A percentile compares a stretch with the other conserved stretches of the same genome.
Evolutionary conservation across 768 basidiomycete genomes (phyloP).

Genomic region (Favolaschia claudopus): DNA sequence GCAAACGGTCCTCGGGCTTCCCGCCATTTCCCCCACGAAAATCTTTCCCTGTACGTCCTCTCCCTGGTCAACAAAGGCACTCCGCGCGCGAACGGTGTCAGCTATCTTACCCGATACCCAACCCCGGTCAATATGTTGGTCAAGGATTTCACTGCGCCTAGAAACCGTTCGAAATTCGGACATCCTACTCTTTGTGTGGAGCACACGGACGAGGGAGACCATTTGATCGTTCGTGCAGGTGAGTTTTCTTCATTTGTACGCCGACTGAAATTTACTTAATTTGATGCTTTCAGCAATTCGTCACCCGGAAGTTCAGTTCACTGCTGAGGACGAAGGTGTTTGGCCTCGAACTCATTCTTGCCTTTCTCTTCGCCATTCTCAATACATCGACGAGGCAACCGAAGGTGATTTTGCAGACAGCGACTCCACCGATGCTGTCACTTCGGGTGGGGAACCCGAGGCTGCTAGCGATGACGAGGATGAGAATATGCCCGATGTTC

Average conservation of each 20-base stretch:
- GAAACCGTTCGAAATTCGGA: not conserved
- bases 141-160: not conserved
- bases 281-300: too few species aligned
- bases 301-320: too few species aligned
- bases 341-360: not conserved
- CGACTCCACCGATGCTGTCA: not conserved
- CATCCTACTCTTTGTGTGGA: not conserved
- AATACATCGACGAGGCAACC: not conserved
- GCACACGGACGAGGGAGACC: not conserved
- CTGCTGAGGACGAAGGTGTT: not conserved
- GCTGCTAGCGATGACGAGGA: too few species aligned
- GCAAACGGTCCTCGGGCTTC: not conserved
- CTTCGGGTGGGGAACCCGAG: not conserved
- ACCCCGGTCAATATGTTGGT: not conserved
- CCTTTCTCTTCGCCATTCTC: not conserved
- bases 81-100: not conserved
- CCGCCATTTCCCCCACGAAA: constrained; percentile 1
- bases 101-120: not conserved
- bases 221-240: not conserved
- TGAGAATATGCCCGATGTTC: too few species aligned
- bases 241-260: too few species aligned
- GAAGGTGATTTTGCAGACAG: not conserved
- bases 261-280: too few species aligned
- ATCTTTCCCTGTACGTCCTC: not conserved
- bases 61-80: constrained; percentile 2